A percentile compares a stretch with the other conserved stretches of the same genome.
Conservation (phyloP, 2,329 filamentous ascomycete genomes). For the Xylariaceae sp. region DNA sequence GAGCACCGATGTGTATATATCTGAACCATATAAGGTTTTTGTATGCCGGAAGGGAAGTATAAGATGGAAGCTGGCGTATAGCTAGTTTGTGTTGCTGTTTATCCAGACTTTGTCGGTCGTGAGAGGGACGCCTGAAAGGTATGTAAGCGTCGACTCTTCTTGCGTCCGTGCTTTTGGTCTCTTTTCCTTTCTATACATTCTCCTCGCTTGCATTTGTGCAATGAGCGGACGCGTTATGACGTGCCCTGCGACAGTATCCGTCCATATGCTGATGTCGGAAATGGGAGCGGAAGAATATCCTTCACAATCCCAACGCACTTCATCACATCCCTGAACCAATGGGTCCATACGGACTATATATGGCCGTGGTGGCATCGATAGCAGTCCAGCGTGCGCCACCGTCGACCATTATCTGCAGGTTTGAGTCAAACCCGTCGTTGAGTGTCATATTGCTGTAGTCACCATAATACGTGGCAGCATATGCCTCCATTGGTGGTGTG, state of each 20-base stretch:
- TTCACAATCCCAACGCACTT: background rate
- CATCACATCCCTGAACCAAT: slow-evolving; percentile 16
- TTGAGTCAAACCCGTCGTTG: slow-evolving; percentile 45
- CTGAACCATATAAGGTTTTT: background rate
- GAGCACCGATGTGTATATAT: background rate
- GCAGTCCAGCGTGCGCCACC: slow-evolving; percentile 34
- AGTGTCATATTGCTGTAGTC: slow-evolving; percentile 28
- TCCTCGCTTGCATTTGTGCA: no score
- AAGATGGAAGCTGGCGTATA: no score
- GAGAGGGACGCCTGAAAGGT: no score
- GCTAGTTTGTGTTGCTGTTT: no score
- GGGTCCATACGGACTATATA: slow-evolving; percentile 27
- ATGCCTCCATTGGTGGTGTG: slow-evolving; percentile 23
- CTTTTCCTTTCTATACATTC: no score
- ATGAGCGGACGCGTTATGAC: no score
- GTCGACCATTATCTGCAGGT: slow-evolving; percentile 43
- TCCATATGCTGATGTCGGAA: background rate
- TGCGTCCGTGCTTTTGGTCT: no score
- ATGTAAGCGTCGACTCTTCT: no score
- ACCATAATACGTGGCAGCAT: slow-evolving; percentile 26
- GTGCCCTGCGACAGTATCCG: background rate
- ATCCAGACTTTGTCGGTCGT: no score
- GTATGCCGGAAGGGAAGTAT: no score
- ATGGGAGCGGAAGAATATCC: background rate
- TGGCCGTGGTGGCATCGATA: slow-evolving; percentile 24